phyloP scores from a whole-genome alignment of 352 stramenopile genomes.

The Thalassiosira hispida region DNA sequence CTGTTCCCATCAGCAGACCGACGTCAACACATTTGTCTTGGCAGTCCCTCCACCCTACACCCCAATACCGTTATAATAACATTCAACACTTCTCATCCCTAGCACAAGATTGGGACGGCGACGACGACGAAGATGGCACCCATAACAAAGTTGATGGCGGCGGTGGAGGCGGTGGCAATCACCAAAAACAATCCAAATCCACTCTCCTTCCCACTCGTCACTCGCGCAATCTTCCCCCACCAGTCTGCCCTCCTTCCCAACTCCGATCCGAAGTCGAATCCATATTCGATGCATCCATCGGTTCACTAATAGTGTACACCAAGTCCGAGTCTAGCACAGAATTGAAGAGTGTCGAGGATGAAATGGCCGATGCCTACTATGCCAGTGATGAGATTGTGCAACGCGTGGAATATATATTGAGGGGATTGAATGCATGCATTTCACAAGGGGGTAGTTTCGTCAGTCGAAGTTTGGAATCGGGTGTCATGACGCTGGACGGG shows the following conservation, averaged over 20 bases:
- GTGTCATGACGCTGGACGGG: slow-evolving; percentile 35
- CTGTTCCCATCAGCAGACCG: neutral
- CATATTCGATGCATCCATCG: slow-evolving; percentile 43
- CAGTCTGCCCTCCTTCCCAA: slow-evolving; percentile 40
- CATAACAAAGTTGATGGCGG: neutral
- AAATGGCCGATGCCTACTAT: slow-evolving; percentile 53
- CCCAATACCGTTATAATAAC: neutral
- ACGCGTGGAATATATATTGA: slow-evolving; percentile 52
- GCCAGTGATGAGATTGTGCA: slow-evolving; percentile 44
- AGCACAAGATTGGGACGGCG: slow-evolving; percentile 17
- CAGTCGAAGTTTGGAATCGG: slow-evolving; percentile 8
- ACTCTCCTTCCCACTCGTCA: slow-evolving; percentile 49
- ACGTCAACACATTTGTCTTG: neutral
- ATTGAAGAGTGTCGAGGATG: slow-evolving; percentile 34
- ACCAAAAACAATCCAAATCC: neutral
- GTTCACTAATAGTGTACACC: slow-evolving; percentile 40
- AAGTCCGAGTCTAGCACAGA: slow-evolving; percentile 2
- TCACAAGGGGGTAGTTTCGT: slow-evolving; percentile 34
- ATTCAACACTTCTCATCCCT: slow-evolving; percentile 16
- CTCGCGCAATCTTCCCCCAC: slow-evolving; percentile 50
- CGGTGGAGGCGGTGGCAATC: neutral
- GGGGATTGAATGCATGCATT: slow-evolving; percentile 45
- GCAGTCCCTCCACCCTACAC: neutral
- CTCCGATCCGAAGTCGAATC: slow-evolving; percentile 39
- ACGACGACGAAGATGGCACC: neutral